Conservation (phyloP, 177 flowering plant genomes). For the Tripterygium wilfordii region DNA sequence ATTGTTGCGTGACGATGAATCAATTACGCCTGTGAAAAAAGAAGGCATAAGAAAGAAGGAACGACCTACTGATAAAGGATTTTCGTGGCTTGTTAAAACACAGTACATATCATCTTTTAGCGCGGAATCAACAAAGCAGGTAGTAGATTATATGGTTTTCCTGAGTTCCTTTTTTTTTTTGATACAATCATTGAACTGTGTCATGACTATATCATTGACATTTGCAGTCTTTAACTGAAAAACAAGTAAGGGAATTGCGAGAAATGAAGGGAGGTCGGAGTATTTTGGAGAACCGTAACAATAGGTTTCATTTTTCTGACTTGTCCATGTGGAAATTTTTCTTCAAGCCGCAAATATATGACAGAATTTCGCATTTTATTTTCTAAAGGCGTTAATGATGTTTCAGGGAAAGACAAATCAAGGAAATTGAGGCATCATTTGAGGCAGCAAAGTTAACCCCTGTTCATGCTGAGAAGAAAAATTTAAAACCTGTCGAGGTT, state of each 20-base stretch:
- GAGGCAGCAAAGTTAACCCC: slow-evolving; percentile 78
- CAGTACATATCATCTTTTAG: slow-evolving; percentile 94
- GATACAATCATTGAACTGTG: slow-evolving; percentile 1
- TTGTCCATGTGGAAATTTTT: slow-evolving; percentile 3
- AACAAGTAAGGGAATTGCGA: slow-evolving; percentile 88
- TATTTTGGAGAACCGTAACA: slow-evolving; percentile 62
- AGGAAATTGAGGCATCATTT: slow-evolving; percentile 80
- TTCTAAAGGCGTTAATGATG: neutral
- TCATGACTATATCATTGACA: neutral
- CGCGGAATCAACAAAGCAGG: slow-evolving; percentile 81
- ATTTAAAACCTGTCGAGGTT: slow-evolving; percentile 67
- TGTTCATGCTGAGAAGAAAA: slow-evolving; percentile 69
- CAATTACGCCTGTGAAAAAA: slow-evolving; percentile 60
- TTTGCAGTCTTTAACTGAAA: slow-evolving; percentile 86
- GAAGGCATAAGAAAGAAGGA: slow-evolving; percentile 85
- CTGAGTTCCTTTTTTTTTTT: neutral
- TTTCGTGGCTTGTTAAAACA: slow-evolving; percentile 95
- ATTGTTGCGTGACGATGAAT: slow-evolving; percentile 72
- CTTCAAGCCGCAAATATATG: neutral
- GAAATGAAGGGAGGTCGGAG: slow-evolving; percentile 66
- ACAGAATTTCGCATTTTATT: neutral
- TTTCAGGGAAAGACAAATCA: slow-evolving; percentile 80
- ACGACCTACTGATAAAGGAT: slow-evolving; percentile 93
- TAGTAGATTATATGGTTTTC: slow-evolving; percentile 10
- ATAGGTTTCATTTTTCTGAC: slow-evolving; percentile 38